phyloP scores from a whole-genome alignment of 2,329 filamentous ascomycete genomes.

The Clarireedia monteithiana region DNA sequence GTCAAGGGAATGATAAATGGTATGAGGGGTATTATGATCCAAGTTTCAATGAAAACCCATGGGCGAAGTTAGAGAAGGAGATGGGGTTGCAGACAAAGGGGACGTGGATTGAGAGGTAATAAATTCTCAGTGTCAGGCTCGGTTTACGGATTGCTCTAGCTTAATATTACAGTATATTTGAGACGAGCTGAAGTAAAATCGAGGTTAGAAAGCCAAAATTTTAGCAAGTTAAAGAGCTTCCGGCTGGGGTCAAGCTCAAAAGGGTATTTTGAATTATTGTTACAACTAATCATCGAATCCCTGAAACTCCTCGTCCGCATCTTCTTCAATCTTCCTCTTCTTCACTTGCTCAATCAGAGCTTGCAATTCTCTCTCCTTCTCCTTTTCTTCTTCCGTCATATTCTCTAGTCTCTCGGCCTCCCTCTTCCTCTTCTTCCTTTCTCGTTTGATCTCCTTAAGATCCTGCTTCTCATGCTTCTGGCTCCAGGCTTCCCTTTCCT shows the following conservation, averaged over 20 bases:
- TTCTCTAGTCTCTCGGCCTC: constrained; percentile 54
- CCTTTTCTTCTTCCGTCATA: constrained; percentile 65
- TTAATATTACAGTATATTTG: background rate
- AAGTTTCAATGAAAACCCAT: constrained; percentile 65
- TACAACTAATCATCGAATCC: constrained; percentile 26
- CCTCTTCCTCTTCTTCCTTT: constrained; percentile 55
- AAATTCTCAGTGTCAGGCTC: too few species aligned
- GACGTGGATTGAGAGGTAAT: constrained; percentile 35
- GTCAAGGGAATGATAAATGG: constrained; percentile 42
- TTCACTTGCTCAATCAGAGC: constrained; percentile 58
- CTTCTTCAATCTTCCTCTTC: constrained; percentile 35
- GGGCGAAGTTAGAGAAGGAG: constrained; percentile 48
- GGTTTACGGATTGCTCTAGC: background rate
- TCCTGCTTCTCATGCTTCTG: constrained; percentile 60
- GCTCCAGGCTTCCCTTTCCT: constrained; percentile 65
- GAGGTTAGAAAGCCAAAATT: background rate
- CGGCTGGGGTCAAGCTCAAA: too few species aligned
- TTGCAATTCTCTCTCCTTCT: constrained; percentile 54
- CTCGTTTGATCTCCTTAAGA: constrained; percentile 50
- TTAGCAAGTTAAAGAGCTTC: too few species aligned
- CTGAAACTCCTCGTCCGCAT: constrained; percentile 30
- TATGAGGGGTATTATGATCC: constrained; percentile 63
- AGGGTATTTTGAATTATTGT: too few species aligned
- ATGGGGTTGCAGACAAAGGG: constrained; percentile 38
- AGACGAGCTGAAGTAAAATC: background rate